Evolutionary conservation across 2,329 filamentous ascomycete genomes (phyloP), one percentile per base, ranked within the genome.

Genomic region (Sporothrix euskadiensis): DNA sequence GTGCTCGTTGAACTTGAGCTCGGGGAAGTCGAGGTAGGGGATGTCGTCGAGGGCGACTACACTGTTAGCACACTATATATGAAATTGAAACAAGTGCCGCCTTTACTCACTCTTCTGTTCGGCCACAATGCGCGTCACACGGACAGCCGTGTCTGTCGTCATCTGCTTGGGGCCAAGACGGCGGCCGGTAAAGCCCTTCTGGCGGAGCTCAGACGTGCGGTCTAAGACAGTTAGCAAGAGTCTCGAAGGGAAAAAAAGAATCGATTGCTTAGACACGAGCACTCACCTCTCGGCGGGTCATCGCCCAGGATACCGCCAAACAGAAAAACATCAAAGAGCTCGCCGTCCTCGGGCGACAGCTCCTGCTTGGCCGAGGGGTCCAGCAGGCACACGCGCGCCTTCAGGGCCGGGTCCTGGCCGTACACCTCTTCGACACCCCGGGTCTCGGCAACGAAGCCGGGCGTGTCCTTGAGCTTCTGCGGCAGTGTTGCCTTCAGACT

Each of bases 231-330:
- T 63, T 47, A 49, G 76, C 79, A 63, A 76, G 73, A 75, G 7
- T 12, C 8, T 30, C 12, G 16, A 59, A 5, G 2, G 39, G 26
- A 9, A 35, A 8, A 30, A 44, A 26, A 26, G 2, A 26, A 2
- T 26, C 26, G 26, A 26, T 26, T 26, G 26, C 26, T 26, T 2
- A 26, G 26, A 26, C 26, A 26, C 26, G 26, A 26, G 26, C 26
- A 52, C 86, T 78, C 87, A 96, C 94, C 94, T 88, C 95, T 86
- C 66, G 95, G 95, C 75, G 95, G 95, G 80, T 98, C 94, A 84
- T 98, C 95, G 74, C 95, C 96, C 75, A 99, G 84, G 79, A 99
- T 99, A 16, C 96, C 96, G 63, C 96, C 96, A 83, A 99, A 99
- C 63, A 99, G 84, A 80, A 98, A 99, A 10, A 93, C 91, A 79